A percentile compares a stretch with the other conserved stretches of the same genome.
Conservation (phyloP, 202 grass and related monocot species). For the Schoenoplectus tabernaemontani region DNA sequence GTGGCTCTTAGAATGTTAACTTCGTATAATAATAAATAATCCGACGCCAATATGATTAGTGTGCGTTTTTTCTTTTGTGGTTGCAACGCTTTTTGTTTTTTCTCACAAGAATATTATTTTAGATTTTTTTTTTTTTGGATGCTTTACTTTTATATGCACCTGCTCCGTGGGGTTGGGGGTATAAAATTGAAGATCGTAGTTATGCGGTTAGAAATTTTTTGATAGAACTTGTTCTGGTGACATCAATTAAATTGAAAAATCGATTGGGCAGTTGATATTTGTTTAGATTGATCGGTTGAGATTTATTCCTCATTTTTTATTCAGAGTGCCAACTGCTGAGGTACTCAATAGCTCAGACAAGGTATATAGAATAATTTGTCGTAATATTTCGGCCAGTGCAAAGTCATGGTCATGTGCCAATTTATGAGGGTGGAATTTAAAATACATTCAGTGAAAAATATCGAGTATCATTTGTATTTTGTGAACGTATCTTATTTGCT, state of each 20-base stretch:
- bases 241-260: not conserved
- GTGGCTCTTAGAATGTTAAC: not conserved
- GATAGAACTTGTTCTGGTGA: too few relatives aligned
- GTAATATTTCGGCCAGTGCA: not conserved
- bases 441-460: not conserved
- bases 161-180: too few relatives aligned
- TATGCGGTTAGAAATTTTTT: too few relatives aligned
- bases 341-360: not conserved
- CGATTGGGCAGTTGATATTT: not conserved
- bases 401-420: slow-evolving; percentile 5
- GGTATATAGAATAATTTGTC: not conserved
- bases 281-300: not conserved
- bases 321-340: not conserved
- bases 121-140: too few relatives aligned
- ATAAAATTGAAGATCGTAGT: too few relatives aligned
- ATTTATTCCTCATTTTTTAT: not conserved
- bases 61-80: too few relatives aligned
- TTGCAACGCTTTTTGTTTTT: too few relatives aligned
- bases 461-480: not conserved
- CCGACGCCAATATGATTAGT: too few relatives aligned
- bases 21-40: not conserved
- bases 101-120: too few relatives aligned
- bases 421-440: slow-evolving; percentile 1
- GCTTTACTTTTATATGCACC: too few relatives aligned
- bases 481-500: not conserved